These are phyloP conservation scores for Domatiomyces globalis DNA, from an alignment of 2,329 filamentous ascomycete species.

Conservation along the genomic window DNA sequence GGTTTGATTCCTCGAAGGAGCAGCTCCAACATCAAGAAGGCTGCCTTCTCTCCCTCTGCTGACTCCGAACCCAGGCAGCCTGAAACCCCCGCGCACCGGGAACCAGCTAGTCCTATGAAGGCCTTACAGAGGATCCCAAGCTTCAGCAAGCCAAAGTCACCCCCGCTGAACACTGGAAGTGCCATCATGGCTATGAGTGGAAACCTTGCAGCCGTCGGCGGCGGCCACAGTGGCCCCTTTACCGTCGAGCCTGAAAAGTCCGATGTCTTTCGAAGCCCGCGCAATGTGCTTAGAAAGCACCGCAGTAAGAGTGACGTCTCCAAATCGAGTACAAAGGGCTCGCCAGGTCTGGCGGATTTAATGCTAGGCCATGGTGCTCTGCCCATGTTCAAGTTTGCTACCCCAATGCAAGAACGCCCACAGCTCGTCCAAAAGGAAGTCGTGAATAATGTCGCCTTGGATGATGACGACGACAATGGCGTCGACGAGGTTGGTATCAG, in stretches of 20 bases:
- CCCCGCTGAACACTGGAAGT: conserved; percentile 26
- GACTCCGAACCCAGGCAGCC: background rate
- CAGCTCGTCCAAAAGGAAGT: conserved; percentile 8
- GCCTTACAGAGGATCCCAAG: conserved; percentile 27
- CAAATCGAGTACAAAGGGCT: conserved; percentile 24
- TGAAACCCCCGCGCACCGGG: conserved; percentile 14
- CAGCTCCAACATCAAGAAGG: conserved; percentile 33
- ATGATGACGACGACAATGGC: conserved; percentile 35
- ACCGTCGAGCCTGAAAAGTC: conserved; percentile 41
- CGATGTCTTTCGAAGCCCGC: conserved; percentile 17
- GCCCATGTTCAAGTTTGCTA: conserved; percentile 41
- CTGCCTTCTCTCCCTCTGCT: conserved; percentile 17
- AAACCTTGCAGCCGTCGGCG: conserved; percentile 32
- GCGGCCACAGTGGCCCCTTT: conserved; percentile 28
- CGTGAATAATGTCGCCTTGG: conserved; percentile 23
- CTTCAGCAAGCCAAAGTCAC: conserved; percentile 26
- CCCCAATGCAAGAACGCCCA: conserved; percentile 27
- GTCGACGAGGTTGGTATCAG: conserved; percentile 23
- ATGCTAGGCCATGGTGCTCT: conserved; percentile 45
- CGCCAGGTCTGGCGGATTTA: conserved; percentile 36
- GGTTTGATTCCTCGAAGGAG: conserved; percentile 28
- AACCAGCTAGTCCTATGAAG: conserved; percentile 16
- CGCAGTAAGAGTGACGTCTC: conserved; percentile 46
- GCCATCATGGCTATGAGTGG: conserved; percentile 33
- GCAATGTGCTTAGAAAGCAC: conserved; percentile 21